Evolutionary conservation across 2,329 filamentous ascomycete genomes (phyloP).

Genomic region (Raffaelea albimanens): DNA sequence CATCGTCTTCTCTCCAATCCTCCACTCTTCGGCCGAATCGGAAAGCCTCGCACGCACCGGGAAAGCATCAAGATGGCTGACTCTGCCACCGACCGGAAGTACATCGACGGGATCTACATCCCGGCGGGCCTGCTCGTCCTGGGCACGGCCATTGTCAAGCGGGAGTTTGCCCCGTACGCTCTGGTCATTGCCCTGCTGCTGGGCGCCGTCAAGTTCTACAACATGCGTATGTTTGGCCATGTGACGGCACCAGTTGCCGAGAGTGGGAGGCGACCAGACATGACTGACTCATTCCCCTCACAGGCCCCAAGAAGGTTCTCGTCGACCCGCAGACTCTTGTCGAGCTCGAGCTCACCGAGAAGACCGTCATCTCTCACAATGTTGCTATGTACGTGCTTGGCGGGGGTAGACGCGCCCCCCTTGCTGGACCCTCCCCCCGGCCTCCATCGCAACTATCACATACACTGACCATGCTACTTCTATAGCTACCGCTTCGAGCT

Average conservation of each 20-base stretch:
- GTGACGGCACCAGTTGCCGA: too few species aligned
- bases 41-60: neutral
- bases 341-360: constrained; percentile 86
- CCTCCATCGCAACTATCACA: too few species aligned
- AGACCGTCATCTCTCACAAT: constrained; percentile 95
- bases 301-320: constrained; percentile 67
- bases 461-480: neutral
- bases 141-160: constrained; percentile 69
- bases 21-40: too few species aligned
- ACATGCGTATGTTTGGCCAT: constrained; percentile 48
- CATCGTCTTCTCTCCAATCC: too few species aligned
- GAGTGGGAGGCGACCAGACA: too few species aligned
- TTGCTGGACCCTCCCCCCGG: too few species aligned
- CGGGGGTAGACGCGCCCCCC: too few species aligned
- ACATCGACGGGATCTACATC: constrained; percentile 73
- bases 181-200: constrained; percentile 56
- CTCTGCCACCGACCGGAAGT: constrained; percentile 47
- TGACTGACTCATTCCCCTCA: too few species aligned
- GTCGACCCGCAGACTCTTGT: constrained; percentile 76
- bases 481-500: constrained; percentile 93
- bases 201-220: constrained; percentile 62
- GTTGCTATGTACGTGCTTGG: constrained; percentile 67
- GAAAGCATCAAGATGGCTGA: constrained; percentile 22
- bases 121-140: constrained; percentile 70
- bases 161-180: constrained; percentile 66